Base-by-base conservation (phyloP, 208 protist genomes). In the Wallacemonas rigidus region DNA sequence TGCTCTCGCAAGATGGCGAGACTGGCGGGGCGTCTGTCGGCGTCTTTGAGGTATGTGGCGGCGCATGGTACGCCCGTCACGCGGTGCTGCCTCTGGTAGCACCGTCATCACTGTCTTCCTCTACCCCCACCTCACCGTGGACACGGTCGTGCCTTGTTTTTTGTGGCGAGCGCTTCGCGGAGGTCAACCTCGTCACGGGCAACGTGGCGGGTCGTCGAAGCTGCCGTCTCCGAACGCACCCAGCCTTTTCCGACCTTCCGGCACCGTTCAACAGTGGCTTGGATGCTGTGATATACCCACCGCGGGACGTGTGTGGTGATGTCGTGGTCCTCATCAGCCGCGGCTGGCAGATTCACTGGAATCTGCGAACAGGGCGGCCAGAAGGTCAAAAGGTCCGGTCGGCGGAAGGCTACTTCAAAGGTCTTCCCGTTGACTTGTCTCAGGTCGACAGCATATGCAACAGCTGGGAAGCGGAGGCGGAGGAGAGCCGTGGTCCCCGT, bases 271-370 rank as follows among this genome's bases (percentile, higher is more conserved):
- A 40, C 26, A 44, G 56, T 3, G 90, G 90, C 12, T 80, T 91
- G 69, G 79, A 93, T 50, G 79, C 87, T 9, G 79, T 68, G 1
- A 92, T 95, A 61, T 93, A 95, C 61, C 80, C 84, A 9, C 72
- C 82, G 26, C 64, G 69, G 15, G 45, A n/a, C 1, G 17, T 50
- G 3, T 61, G 76, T 36, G 76, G 76, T 0, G 43, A 76, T 43
- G 70, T 73, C 6, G 82, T 95, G 2, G 80, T 81, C 8, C 62
- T 95, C 47, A 2, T 95, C 41, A 55, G 77, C n/a, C 75, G 74
- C 2, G 82, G 81, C 2, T 56, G 69, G 38, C 57, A 89, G 71
- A 65, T 95, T 36, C 60, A 80, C 54, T 95, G 90, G 90, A 81
- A 91, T 69, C 50, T 93, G 5, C 36, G 65, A 0, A 38, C 54